A percentile compares a stretch with the other conserved stretches of the same genome.
Evolutionary conservation across 192 early-diverging fungal genomes (phyloP).

Genomic region (Backusella australiensis): DNA sequence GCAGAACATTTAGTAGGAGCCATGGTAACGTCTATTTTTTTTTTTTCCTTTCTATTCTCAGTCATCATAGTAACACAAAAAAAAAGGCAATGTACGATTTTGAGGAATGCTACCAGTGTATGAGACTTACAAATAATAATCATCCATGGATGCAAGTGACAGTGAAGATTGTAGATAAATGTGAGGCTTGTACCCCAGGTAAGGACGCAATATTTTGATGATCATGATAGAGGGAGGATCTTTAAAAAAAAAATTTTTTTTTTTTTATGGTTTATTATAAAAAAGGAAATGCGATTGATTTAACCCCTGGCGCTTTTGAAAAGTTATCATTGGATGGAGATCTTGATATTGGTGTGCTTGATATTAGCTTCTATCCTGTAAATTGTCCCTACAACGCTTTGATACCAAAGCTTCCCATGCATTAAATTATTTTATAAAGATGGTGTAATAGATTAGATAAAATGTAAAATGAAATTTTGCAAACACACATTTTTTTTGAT

Average conservation of each 20-base stretch:
- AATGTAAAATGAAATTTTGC: neutral
- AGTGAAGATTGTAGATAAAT: constrained; percentile 37
- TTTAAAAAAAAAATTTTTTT: neutral
- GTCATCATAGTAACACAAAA: neutral
- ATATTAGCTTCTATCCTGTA: constrained; percentile 20
- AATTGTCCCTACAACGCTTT: neutral
- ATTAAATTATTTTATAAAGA: neutral
- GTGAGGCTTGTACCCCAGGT: constrained; percentile 26
- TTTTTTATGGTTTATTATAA: neutral
- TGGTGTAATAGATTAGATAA: neutral
- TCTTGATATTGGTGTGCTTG: constrained; percentile 21
- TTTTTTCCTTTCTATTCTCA: neutral
- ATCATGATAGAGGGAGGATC: neutral
- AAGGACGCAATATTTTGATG: neutral
- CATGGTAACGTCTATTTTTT: constrained; percentile 21
- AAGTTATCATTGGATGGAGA: constrained; percentile 1
- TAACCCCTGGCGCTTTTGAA: constrained; percentile 24
- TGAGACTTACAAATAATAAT: constrained; percentile 29
- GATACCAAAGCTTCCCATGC: neutral
- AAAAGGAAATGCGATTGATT: constrained; percentile 23
- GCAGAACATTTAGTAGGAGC: constrained; percentile 36
- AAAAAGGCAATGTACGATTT: constrained; percentile 30
- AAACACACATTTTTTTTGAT: neutral
- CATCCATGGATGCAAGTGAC: constrained; percentile 11
- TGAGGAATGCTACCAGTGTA: constrained; percentile 38